Percentiles rank a stretch among this genome's conserved stretches.
Evolutionary conservation across 2,329 filamentous ascomycete genomes (phyloP).

Genomic region (Trichoderma koningii): DNA sequence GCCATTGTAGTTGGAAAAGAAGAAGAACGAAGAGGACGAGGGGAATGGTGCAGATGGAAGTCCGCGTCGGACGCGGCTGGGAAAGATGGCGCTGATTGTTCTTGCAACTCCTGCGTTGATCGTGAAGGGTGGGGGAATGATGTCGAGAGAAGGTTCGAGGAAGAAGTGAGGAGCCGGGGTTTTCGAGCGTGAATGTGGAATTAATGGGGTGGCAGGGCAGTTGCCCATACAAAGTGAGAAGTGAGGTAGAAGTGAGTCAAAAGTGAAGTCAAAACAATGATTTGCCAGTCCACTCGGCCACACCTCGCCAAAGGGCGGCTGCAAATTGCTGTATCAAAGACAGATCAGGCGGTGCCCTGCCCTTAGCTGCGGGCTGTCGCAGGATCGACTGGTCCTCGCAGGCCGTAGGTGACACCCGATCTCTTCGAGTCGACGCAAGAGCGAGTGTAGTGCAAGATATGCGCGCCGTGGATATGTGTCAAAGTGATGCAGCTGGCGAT

Average conservation of each 20-base stretch:
- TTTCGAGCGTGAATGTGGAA: constrained; percentile 6
- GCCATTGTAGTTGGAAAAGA: constrained; percentile 44
- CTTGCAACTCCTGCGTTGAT: constrained; percentile 1
- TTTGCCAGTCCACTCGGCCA: constrained; percentile 19
- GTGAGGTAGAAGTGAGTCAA: constrained; percentile 31
- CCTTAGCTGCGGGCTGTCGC: neutral
- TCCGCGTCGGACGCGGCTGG: neutral
- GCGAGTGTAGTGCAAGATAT: constrained; percentile 28
- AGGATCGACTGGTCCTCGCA: neutral
- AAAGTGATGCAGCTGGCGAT: constrained; percentile 21
- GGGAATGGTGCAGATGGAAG: constrained; percentile 6
- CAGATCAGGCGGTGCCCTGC: constrained; percentile 2
- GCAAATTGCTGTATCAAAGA: constrained; percentile 14
- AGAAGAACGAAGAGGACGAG: neutral
- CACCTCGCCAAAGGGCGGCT: constrained; percentile 17
- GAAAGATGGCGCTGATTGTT: constrained; percentile 1
- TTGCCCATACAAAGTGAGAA: constrained; percentile 20
- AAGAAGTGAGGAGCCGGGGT: neutral
- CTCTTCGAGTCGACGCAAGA: constrained; percentile 10
- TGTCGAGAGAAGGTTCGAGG: neutral
- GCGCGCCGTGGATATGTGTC: constrained; percentile 16
- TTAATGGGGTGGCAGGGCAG: constrained; percentile 26
- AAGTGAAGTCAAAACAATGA: constrained; percentile 24
- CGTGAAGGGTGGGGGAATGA: neutral
- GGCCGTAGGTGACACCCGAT: constrained; percentile 20